Evolutionary conservation across 345 rosid genomes (phyloP).

Genomic region (Gossypium turneri): DNA sequence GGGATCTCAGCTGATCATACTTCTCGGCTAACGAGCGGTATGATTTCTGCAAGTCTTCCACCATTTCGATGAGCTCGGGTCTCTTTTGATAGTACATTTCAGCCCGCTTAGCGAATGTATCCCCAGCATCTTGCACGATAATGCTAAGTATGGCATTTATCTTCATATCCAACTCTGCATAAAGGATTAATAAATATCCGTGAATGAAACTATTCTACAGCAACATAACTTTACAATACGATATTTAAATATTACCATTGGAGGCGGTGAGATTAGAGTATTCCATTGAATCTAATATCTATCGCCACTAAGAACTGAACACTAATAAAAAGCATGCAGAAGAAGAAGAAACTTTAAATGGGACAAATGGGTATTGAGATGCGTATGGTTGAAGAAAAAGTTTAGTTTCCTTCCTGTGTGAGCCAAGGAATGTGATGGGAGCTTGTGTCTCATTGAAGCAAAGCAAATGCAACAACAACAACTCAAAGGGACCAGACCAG

Average conservation of each 20-base stretch:
- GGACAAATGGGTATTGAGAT: background rate
- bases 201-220: background rate
- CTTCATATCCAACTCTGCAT: conserved; percentile 41
- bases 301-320: background rate
- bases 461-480: conserved; percentile 1
- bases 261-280: background rate
- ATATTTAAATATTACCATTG: background rate
- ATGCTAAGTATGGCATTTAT: conserved; percentile 36
- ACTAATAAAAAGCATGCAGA: background rate
- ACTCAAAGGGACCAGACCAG: background rate
- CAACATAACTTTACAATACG: background rate
- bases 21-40: conserved; percentile 40
- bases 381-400: background rate
- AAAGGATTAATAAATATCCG: background rate
- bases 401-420: conserved; percentile 10
- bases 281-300: background rate
- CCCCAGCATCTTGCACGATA: conserved; percentile 40
- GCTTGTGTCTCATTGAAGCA: conserved; percentile 13
- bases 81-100: conserved; percentile 48
- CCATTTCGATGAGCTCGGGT: conserved; percentile 40
- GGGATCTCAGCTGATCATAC: conserved; percentile 22
- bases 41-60: conserved; percentile 42
- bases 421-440: background rate
- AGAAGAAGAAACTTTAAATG: background rate
- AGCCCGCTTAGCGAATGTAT: conserved; percentile 45